phyloP scores from a whole-genome alignment of 75 land plant genomes.

The Cupressus sempervirens region DNA sequence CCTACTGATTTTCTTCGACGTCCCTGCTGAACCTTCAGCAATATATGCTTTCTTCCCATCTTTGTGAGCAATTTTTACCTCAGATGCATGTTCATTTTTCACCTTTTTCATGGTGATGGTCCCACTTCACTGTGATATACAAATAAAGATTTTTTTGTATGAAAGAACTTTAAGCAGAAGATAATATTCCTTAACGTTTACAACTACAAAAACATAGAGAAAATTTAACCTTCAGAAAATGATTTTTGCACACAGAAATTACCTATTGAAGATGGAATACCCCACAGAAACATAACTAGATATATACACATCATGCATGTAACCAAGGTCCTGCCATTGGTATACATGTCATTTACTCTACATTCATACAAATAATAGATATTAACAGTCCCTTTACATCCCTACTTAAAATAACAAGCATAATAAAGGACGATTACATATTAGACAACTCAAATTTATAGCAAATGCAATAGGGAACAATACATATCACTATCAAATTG shows the following conservation, averaged over 20 bases:
- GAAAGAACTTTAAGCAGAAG: neutral
- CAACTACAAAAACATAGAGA: neutral
- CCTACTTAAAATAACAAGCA: neutral
- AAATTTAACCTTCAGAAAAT: neutral
- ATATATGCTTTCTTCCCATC: slow-evolving; percentile 4
- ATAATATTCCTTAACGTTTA: neutral
- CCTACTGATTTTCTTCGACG: neutral
- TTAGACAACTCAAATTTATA: neutral
- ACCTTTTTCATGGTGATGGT: neutral
- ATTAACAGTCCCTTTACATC: neutral
- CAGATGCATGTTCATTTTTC: neutral
- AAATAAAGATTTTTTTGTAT: neutral
- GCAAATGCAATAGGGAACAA: neutral
- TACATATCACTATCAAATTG: neutral
- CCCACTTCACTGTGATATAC: slow-evolving; percentile 1
- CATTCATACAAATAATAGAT: neutral
- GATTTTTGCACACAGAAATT: neutral
- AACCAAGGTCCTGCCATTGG: neutral
- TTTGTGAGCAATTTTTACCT: neutral
- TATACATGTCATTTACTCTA: neutral
- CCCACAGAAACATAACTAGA: neutral
- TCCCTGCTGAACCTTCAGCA: neutral
- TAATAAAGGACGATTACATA: neutral
- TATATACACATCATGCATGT: neutral
- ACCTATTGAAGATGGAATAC: neutral